phyloP scores from a whole-genome alignment of 1,284 basidiomycete species.

The Chalciporus sp. region DNA sequence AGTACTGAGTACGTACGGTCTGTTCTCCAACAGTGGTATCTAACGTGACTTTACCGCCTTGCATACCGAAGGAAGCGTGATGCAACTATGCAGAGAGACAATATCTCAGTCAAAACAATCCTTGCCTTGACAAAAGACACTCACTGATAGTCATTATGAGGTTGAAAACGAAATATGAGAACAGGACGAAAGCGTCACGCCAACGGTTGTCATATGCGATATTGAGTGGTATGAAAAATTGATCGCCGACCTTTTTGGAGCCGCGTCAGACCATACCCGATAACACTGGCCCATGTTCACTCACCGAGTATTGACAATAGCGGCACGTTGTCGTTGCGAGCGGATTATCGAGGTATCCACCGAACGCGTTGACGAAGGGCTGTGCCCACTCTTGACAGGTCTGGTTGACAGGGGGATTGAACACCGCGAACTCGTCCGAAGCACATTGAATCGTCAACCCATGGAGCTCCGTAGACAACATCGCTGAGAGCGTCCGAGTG shows the following conservation, averaged over 20 bases:
- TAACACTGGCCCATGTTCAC: constrained; percentile 7
- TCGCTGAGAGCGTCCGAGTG: constrained; percentile 72
- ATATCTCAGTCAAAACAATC: not conserved
- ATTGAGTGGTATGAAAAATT: constrained; percentile 72
- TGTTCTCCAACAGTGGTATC: not conserved
- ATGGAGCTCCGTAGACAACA: constrained; percentile 82
- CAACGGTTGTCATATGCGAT: constrained; percentile 70
- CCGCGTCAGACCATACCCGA: constrained; percentile 2
- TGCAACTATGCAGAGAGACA: constrained; percentile 47
- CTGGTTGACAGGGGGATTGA: constrained; percentile 74
- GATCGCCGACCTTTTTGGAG: constrained; percentile 53
- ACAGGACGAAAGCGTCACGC: constrained; percentile 75
- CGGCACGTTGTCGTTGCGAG: constrained; percentile 60
- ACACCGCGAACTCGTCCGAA: constrained; percentile 64
- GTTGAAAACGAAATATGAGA: constrained; percentile 75
- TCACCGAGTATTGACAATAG: constrained; percentile 70
- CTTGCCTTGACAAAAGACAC: constrained; percentile 22
- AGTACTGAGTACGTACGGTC: not conserved
- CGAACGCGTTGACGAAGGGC: constrained; percentile 61
- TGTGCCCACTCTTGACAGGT: constrained; percentile 75
- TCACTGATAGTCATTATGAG: constrained; percentile 65
- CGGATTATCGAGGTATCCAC: constrained; percentile 82
- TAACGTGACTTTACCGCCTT: constrained; percentile 49
- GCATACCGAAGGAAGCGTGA: constrained; percentile 77
- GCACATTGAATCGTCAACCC: constrained; percentile 72